A percentile compares a stretch with the other conserved stretches of the same genome.
Evolutionary conservation across 768 basidiomycete genomes (phyloP).

Genomic region (Holtermannia corniformis): DNA sequence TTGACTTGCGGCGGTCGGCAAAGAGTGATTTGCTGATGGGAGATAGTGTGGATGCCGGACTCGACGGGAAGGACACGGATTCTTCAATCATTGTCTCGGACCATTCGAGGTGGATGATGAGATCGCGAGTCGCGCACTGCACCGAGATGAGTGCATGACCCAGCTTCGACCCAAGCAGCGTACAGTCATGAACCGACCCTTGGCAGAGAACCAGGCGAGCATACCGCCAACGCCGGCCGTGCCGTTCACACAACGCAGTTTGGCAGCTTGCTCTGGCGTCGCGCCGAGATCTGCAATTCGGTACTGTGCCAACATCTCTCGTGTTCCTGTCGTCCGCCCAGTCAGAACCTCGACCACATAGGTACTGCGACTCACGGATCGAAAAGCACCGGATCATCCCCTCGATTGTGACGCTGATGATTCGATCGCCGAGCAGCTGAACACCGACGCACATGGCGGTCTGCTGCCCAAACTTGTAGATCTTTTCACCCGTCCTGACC

Average conservation of each 20-base stretch:
- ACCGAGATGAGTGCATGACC: not conserved
- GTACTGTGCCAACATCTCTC: slow-evolving; percentile 90
- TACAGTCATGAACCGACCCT: slow-evolving; percentile 83
- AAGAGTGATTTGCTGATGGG: no score
- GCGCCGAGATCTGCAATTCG: slow-evolving; percentile 68
- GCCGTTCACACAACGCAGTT: slow-evolving; percentile 64
- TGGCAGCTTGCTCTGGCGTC: slow-evolving; percentile 55
- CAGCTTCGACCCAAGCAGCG: slow-evolving; percentile 24
- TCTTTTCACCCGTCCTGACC: slow-evolving; percentile 76
- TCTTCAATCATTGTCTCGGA: no score
- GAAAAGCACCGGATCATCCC: slow-evolving; percentile 84
- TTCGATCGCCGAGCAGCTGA: slow-evolving; percentile 68
- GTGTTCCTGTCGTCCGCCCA: no score
- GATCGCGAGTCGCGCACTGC: slow-evolving; percentile 22
- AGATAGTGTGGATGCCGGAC: no score
- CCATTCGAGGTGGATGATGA: slow-evolving; percentile 22
- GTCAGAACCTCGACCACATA: not conserved
- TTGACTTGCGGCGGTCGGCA: no score
- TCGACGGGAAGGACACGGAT: no score
- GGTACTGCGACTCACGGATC: slow-evolving; percentile 57
- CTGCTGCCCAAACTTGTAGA: slow-evolving; percentile 84
- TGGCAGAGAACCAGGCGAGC: slow-evolving; percentile 69
- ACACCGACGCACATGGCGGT: slow-evolving; percentile 87
- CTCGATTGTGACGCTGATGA: slow-evolving; percentile 86
- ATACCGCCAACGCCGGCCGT: slow-evolving; percentile 41